phyloP scores from a whole-genome alignment of 345 rosid species.

The Rhodomyrtus tomentosa region DNA sequence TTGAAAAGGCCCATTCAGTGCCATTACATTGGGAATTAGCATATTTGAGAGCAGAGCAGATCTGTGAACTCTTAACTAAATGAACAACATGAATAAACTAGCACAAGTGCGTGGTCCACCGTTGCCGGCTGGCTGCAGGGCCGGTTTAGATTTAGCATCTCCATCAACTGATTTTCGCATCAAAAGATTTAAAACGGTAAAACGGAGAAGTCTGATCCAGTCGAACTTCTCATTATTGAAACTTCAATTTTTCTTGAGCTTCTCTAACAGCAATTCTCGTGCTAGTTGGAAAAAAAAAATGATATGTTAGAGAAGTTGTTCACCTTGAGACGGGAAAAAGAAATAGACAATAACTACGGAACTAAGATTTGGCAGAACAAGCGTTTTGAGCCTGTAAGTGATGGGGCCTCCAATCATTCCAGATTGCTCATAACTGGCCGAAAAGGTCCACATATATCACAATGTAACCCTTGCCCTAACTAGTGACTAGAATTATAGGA shows the following conservation, averaged over 20 bases:
- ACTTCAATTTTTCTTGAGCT: background rate
- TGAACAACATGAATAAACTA: background rate
- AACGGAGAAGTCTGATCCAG: background rate
- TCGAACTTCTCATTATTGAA: background rate
- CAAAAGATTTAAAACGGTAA: background rate
- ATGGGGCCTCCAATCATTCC: background rate
- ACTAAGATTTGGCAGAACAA: background rate
- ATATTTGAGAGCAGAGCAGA: background rate
- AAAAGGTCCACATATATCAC: background rate
- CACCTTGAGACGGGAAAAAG: background rate
- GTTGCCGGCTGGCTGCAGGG: too few relatives aligned
- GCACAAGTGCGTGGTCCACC: background rate
- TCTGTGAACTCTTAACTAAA: background rate
- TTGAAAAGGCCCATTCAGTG: background rate
- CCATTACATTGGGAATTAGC: background rate
- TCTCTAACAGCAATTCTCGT: background rate
- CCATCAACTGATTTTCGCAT: background rate
- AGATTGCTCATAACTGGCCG: background rate
- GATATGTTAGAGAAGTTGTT: background rate
- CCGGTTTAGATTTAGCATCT: background rate
- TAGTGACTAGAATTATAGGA: background rate
- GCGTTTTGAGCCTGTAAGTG: background rate
- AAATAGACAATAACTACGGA: too few relatives aligned
- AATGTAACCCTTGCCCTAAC: background rate
- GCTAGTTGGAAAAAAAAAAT: background rate